These are phyloP conservation scores for Noccaea bulbosa DNA, from an alignment of 345 rosid species.

Conservation along the genomic window DNA sequence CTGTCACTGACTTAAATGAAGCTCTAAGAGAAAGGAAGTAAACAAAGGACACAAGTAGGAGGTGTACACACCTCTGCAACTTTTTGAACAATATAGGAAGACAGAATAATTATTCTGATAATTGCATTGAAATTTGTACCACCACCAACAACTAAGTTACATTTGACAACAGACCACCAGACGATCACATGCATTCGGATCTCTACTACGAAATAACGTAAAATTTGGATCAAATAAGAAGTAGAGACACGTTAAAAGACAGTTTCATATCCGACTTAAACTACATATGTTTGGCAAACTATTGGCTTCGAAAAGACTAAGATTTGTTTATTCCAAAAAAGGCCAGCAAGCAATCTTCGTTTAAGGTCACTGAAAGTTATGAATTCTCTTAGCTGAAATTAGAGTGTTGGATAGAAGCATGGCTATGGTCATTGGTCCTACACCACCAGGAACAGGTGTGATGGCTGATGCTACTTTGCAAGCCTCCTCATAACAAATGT, in stretches of 20 bases:
- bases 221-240: neutral
- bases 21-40: constrained; percentile 12
- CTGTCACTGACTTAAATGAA: neutral
- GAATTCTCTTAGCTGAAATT: constrained; percentile 66
- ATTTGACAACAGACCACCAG: constrained; percentile 11
- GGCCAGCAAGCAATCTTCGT: neutral
- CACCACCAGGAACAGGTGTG: constrained; percentile 92
- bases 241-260: neutral
- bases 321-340: neutral
- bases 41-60: constrained; percentile 13
- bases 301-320: no score
- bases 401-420: constrained; percentile 88
- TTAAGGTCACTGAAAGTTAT: constrained; percentile 51
- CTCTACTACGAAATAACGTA: neutral
- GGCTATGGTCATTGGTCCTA: constrained; percentile 93
- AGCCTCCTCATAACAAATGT: constrained; percentile 81
- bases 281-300: no score
- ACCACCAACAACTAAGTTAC: no score
- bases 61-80: constrained; percentile 75
- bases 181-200: constrained; percentile 9
- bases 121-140: constrained; percentile 7
- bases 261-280: neutral
- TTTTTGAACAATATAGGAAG: constrained; percentile 78
- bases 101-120: constrained; percentile 51
- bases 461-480: constrained; percentile 71